Conservation (phyloP, 768 basidiomycete species). For the Gloeostereum incarnatum region DNA sequence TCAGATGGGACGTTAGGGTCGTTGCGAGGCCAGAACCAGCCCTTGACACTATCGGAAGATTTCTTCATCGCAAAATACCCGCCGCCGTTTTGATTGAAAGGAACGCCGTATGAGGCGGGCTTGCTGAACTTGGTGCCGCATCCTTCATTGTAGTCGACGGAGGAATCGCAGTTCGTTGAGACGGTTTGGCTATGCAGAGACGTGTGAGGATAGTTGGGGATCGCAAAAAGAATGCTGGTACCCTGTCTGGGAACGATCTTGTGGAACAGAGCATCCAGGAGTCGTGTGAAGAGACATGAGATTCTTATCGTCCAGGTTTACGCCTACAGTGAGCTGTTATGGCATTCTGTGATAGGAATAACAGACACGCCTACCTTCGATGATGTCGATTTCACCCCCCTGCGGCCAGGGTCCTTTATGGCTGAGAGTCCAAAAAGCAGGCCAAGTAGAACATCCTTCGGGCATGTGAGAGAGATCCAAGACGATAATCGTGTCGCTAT, state of each 20-base stretch:
- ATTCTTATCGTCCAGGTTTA: constrained; percentile 36
- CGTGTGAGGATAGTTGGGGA: neutral
- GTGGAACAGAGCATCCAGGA: constrained; percentile 35
- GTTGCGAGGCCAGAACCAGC: constrained; percentile 56
- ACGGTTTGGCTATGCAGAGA: constrained; percentile 20
- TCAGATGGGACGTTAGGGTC: constrained; percentile 32
- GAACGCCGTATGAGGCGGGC: constrained; percentile 31
- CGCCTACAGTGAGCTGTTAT: constrained; percentile 24
- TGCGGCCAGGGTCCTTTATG: constrained; percentile 44
- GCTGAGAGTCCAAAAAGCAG: constrained; percentile 55
- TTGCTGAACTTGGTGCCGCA: constrained; percentile 41
- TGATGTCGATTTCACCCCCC: constrained; percentile 54
- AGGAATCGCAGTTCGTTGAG: constrained; percentile 39
- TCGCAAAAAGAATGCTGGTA: constrained; percentile 15
- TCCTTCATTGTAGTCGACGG: constrained; percentile 46
- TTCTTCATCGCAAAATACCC: constrained; percentile 52
- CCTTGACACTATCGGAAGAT: constrained; percentile 31
- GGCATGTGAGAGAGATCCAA: constrained; percentile 56
- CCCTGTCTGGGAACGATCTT: constrained; percentile 35
- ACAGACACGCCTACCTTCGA: constrained; percentile 33
- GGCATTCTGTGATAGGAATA: neutral
- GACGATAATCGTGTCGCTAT: constrained; percentile 35
- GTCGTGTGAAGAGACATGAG: constrained; percentile 47
- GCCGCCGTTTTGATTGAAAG: constrained; percentile 44
- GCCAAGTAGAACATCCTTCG: constrained; percentile 50